Percentiles rank a stretch among this genome's conserved stretches.
These are phyloP conservation scores for Erythrophleum fordii DNA, from an alignment of 306 rosid species.

Conservation along the genomic window DNA sequence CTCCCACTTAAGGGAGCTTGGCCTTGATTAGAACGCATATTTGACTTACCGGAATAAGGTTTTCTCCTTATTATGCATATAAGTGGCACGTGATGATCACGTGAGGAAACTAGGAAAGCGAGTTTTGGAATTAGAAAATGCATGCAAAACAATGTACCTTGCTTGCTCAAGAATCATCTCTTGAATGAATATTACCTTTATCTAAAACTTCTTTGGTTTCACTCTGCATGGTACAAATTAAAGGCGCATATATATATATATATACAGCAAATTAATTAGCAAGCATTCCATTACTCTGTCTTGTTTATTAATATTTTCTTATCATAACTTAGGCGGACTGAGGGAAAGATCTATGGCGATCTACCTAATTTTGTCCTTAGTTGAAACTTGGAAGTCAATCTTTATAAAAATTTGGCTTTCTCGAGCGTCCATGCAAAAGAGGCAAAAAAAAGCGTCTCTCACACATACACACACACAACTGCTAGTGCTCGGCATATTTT, in stretches of 20 bases:
- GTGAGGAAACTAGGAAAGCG: constrained; percentile 18
- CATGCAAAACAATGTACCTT: constrained; percentile 34
- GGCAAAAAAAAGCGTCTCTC: constrained; percentile 28
- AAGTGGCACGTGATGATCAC: constrained; percentile 30
- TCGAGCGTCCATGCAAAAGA: constrained; percentile 31
- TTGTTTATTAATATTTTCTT: background rate
- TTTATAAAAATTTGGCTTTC: constrained; percentile 26
- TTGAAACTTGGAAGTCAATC: constrained; percentile 41
- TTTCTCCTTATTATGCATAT: background rate
- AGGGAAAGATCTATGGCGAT: background rate
- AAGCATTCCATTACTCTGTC: background rate
- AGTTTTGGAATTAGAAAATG: constrained; percentile 36
- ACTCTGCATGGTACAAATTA: background rate
- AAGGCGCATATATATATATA: background rate
- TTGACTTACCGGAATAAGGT: background rate
- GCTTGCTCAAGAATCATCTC: constrained; percentile 11
- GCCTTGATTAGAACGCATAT: too few species aligned
- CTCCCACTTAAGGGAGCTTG: too few species aligned
- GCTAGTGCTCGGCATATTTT: constrained; percentile 16
- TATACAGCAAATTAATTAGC: background rate
- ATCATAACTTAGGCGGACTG: background rate
- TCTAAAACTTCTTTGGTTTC: background rate
- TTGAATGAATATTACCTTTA: background rate
- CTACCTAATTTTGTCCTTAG: background rate
- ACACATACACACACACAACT: constrained; percentile 16